A percentile compares a stretch with the other conserved stretches of the same genome.
Conservation (phyloP, 2,329 filamentous ascomycete genomes). For the Paraphoma sp. region DNA sequence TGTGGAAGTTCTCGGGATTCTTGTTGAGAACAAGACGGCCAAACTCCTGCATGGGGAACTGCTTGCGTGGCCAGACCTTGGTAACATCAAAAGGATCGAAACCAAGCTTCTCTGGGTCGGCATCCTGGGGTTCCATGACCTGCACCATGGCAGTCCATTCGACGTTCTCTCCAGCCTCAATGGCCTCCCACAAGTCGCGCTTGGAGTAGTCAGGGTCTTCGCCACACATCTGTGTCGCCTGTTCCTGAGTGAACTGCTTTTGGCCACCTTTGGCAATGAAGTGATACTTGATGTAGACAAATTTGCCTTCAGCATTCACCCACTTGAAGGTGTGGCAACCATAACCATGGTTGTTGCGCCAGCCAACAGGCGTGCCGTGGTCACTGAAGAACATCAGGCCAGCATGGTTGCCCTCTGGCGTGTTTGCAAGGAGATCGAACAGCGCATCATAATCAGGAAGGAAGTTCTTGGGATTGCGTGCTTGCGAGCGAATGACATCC, state of each 20-base stretch:
- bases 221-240: constrained; percentile 55
- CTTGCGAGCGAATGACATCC: constrained; percentile 57
- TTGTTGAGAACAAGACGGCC: constrained; percentile 60
- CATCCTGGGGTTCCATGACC: constrained; percentile 55
- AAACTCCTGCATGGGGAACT: constrained; percentile 59
- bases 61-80: constrained; percentile 58
- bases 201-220: constrained; percentile 61
- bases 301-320: constrained; percentile 56
- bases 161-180: constrained; percentile 51
- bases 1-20: constrained; percentile 61
- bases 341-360: constrained; percentile 51
- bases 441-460: constrained; percentile 57
- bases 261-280: constrained; percentile 57
- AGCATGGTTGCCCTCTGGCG: constrained; percentile 57
- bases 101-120: constrained; percentile 56
- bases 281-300: constrained; percentile 61
- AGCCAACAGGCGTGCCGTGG: constrained; percentile 57
- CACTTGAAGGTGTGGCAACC: constrained; percentile 58
- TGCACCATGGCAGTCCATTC: constrained; percentile 56
- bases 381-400: constrained; percentile 60
- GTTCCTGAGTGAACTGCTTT: constrained; percentile 55
- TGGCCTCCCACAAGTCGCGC: constrained; percentile 53
- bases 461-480: constrained; percentile 57
- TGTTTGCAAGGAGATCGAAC: constrained; percentile 59
- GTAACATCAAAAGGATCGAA: constrained; percentile 63